Evolutionary conservation across 768 basidiomycete genomes (phyloP), one percentile per base, ranked within the genome.

Genomic region (Mycena latifolia): DNA sequence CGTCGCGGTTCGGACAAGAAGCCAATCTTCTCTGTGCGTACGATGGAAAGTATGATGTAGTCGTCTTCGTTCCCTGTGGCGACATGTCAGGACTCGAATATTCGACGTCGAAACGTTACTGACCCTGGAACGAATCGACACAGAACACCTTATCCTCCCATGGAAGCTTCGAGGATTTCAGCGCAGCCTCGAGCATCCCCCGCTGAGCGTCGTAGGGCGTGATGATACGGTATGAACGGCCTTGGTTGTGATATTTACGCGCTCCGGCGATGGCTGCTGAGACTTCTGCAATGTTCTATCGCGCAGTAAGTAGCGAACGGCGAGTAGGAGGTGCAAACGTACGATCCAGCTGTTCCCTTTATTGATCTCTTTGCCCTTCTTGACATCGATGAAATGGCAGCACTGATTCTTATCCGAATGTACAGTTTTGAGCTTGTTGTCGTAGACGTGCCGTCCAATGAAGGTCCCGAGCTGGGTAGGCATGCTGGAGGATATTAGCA

Each of bases 41-140:
- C 92, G 18, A 92, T 67, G 9, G 92, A 93, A 51, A 94, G 83
- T 63, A 94, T 83, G 50, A 94, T 89, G 31, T 86, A 86, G 64
- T 92, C 86, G 17, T 84, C 90, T 71, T 93, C 92, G 76, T 93
- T 92, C 0, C 92, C 92, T 92, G 55, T 5, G 47, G 47, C 18
- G 39, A 7, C 43, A 12, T 37, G 68, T 33, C 65, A 67, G 37
- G 18, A 22, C 6, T 35, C 14, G 54, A 28, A 55, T 12, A 47
- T 46, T 48, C 46, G 2, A 25, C 5, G 2, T 9, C n/a, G 50
- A 31, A 11, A 5, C 20, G 25, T 12, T 25, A 65, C 76, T 58
- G 69, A 87, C 91, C 92, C 84, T 93, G 92, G 70, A 93, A 93
- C 1, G 89, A 86, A 71, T 93, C 92, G 28, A 93, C 88, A 74